A percentile compares a stretch with the other conserved stretches of the same genome.
Evolutionary conservation across 2,329 filamentous ascomycete species (phyloP).

Genomic region (Rutstroemia sp.): DNA sequence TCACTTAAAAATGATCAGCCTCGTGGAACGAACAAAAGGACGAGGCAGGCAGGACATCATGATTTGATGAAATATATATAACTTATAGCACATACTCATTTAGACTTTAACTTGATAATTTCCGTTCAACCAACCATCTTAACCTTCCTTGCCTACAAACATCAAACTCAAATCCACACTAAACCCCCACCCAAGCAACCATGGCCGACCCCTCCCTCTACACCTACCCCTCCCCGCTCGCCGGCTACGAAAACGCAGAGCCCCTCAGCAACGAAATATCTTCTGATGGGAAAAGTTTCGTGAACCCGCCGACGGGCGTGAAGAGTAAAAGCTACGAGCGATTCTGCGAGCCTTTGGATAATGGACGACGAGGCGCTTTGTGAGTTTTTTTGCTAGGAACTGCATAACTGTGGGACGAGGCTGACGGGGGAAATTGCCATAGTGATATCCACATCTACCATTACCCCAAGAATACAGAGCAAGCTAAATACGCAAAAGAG

Average conservation of each 20-base stretch:
- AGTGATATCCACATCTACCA: conserved; percentile 84
- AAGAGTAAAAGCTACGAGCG: conserved; percentile 61
- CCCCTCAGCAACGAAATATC: conserved; percentile 37
- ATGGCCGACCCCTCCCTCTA: conserved; percentile 45
- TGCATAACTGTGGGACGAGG: not conserved
- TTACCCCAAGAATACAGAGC: conserved; percentile 53
- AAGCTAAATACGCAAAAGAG: conserved; percentile 60
- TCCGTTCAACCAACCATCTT: too few relatives aligned
- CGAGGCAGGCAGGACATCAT: too few relatives aligned
- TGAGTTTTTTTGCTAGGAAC: conserved; percentile 32
- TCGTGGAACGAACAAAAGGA: too few relatives aligned
- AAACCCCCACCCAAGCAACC: too few relatives aligned
- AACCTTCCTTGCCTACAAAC: too few relatives aligned
- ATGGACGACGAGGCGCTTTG: conserved; percentile 64
- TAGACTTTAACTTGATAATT: too few relatives aligned
- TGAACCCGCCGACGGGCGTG: conserved; percentile 54
- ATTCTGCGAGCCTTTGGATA: conserved; percentile 63
- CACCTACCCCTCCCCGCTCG: conserved; percentile 43
- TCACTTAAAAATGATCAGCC: too few relatives aligned
- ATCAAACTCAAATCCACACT: too few relatives aligned
- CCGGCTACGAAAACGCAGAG: conserved; percentile 41
- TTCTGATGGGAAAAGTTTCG: conserved; percentile 70
- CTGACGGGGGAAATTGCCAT: not conserved
- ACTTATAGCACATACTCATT: too few relatives aligned
- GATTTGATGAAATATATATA: too few relatives aligned